Conservation (phyloP, 1,139 yeast species). For the Lodderomyces jiufengensis region DNA sequence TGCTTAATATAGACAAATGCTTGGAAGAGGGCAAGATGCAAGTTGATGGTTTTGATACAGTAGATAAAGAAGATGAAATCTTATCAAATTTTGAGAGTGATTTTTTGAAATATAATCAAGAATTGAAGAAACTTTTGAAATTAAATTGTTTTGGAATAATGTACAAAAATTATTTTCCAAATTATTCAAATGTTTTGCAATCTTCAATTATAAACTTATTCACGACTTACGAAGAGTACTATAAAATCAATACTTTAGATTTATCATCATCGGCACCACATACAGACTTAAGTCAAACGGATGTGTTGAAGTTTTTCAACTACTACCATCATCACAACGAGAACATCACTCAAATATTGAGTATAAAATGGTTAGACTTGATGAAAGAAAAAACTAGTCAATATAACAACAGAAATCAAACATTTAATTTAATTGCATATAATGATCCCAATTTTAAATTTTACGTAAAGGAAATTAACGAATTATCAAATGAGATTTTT, state of each 20-base stretch:
- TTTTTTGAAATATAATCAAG: conserved; percentile 4
- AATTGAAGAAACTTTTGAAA: conserved; percentile 7
- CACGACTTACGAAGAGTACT: not conserved
- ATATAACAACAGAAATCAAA: no score
- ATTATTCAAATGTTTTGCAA: not conserved
- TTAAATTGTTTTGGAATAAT: conserved; percentile 10
- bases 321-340: not conserved
- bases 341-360: not conserved
- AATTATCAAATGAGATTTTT: conserved; percentile 10
- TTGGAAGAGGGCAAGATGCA: no score
- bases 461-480: conserved; percentile 6
- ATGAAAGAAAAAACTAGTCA: no score
- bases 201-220: not conserved
- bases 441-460: conserved; percentile 11
- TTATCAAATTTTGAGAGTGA: conserved; percentile 12
- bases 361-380: no score
- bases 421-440: no score
- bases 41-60: no score
- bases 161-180: conserved; percentile 5
- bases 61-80: conserved; percentile 5
- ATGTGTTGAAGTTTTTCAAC: not conserved
- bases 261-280: not conserved
- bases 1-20: conserved; percentile 2
- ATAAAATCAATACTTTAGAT: not conserved
- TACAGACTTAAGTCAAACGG: no score